Evolutionary conservation across 352 stramenopile species (phyloP).

Genomic region (Thalassiosira delicatula): DNA sequence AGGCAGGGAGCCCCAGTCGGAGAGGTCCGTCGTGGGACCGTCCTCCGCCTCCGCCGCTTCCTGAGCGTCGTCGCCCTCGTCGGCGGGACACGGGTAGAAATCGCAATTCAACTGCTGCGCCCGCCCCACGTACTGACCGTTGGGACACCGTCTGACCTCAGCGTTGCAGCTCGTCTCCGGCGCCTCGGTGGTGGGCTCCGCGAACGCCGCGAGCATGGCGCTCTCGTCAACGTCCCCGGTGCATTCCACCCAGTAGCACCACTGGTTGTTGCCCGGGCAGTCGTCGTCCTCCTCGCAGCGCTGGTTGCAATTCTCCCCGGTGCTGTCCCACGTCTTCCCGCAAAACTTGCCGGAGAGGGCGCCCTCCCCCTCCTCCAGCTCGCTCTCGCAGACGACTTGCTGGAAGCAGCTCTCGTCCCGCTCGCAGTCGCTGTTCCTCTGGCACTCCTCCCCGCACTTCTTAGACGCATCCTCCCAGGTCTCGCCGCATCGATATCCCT

Average conservation of each 20-base stretch:
- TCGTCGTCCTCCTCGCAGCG: slow-evolving; percentile 39
- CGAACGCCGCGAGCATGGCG: background rate
- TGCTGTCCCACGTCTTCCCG: slow-evolving; percentile 4
- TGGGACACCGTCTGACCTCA: slow-evolving; percentile 41
- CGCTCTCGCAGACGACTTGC: slow-evolving; percentile 39
- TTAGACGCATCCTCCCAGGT: slow-evolving; percentile 30
- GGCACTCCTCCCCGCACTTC: slow-evolving; percentile 47
- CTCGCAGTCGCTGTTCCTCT: slow-evolving; percentile 50
- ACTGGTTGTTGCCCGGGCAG: slow-evolving; percentile 17
- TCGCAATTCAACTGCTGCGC: slow-evolving; percentile 45
- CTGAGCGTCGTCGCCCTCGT: background rate
- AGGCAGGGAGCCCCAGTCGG: slow-evolving; percentile 30
- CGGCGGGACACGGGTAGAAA: slow-evolving; percentile 55
- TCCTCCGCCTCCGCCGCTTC: background rate
- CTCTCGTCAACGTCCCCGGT: background rate
- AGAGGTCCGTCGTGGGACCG: background rate
- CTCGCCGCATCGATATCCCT: slow-evolving; percentile 44
- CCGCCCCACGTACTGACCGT: slow-evolving; percentile 45
- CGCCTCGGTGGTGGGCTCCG: slow-evolving; percentile 22
- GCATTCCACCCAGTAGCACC: slow-evolving; percentile 59
- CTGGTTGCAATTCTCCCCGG: slow-evolving; percentile 12
- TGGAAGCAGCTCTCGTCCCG: slow-evolving; percentile 35
- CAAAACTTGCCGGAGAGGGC: slow-evolving; percentile 14
- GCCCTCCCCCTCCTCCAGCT: background rate
- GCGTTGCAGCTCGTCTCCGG: slow-evolving; percentile 28